phyloP scores from a whole-genome alignment of 169 alveolate genomes.

The Ichthyophthirius multifiliis region DNA sequence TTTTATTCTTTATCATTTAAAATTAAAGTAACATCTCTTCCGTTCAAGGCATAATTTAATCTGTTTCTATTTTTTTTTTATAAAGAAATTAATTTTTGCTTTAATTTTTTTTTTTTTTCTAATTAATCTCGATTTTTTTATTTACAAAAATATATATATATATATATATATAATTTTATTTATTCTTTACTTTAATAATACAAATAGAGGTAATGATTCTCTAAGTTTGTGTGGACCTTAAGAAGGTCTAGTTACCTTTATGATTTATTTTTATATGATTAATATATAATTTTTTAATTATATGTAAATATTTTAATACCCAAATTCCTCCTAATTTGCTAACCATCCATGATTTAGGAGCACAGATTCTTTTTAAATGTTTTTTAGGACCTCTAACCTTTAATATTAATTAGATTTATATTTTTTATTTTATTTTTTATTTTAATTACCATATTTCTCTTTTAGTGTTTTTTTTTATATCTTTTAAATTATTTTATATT shows the following conservation, averaged over 20 bases:
- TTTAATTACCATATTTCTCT: too few species aligned
- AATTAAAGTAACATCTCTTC: constrained; percentile 93
- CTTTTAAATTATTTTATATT: too few species aligned
- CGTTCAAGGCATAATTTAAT: constrained; percentile 92
- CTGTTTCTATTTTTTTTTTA: constrained; percentile 90
- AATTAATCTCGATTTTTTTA: too few species aligned
- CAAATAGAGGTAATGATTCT: constrained; percentile 96
- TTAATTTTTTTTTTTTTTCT: too few species aligned
- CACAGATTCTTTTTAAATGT: constrained; percentile 98
- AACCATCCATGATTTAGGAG: constrained; percentile 99
- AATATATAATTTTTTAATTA: too few species aligned
- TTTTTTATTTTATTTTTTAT: too few species aligned
- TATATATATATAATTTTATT: not conserved
- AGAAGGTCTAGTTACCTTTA: constrained; percentile 84
- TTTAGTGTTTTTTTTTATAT: too few species aligned
- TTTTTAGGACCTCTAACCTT: constrained; percentile 99
- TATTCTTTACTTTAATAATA: constrained; percentile 71
- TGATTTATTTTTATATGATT: too few species aligned
- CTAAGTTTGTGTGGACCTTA: constrained; percentile 98
- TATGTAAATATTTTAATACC: too few species aligned
- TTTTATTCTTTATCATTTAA: constrained; percentile 93
- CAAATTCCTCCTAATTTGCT: constrained; percentile 96
- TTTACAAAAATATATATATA: too few species aligned
- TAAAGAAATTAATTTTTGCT: not conserved
- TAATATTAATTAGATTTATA: too few species aligned